phyloP scores from a whole-genome alignment of 1,139 yeast species.

The Yamadazyma triangularis region DNA sequence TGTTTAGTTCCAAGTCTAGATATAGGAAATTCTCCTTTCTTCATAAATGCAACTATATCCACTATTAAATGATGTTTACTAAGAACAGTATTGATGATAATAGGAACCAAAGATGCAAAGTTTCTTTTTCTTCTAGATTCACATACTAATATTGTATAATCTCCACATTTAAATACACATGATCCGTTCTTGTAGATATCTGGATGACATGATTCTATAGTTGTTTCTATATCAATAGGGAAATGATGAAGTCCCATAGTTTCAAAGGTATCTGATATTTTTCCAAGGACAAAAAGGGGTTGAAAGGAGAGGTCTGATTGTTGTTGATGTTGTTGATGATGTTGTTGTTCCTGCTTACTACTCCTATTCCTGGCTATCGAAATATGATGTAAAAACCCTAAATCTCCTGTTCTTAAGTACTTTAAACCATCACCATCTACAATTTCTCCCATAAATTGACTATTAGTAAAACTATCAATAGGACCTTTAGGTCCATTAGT shows the following conservation, averaged over 20 bases:
- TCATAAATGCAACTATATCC: conserved; percentile 80
- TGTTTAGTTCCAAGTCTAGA: conserved; percentile 75
- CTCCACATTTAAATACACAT: conserved; percentile 80
- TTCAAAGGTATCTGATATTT: conserved; percentile 85
- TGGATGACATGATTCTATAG: conserved; percentile 65
- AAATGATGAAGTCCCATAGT: conserved; percentile 88
- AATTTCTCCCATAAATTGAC: conserved; percentile 54
- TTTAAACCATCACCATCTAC: conserved; percentile 58
- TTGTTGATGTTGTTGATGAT: too few species aligned
- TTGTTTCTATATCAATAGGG: conserved; percentile 76
- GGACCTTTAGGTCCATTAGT: conserved; percentile 54
- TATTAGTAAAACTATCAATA: conserved; percentile 29
- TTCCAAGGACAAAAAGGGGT: conserved; percentile 80
- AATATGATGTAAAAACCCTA: conserved; percentile 84
- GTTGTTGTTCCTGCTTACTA: too few species aligned
- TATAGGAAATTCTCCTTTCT: conserved; percentile 58
- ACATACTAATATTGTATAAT: conserved; percentile 72
- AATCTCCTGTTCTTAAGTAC: conserved; percentile 87
- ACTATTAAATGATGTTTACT: conserved; percentile 82
- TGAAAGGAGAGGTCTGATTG: too few species aligned
- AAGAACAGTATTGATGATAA: conserved; percentile 72
- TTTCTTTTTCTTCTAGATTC: conserved; percentile 54
- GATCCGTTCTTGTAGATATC: conserved; percentile 56
- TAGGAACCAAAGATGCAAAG: conserved; percentile 75
- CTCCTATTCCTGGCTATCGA: conserved; percentile 37